Evolutionary conservation across 208 protist species (phyloP).

Genomic region (Vickermania spadyakhi): DNA sequence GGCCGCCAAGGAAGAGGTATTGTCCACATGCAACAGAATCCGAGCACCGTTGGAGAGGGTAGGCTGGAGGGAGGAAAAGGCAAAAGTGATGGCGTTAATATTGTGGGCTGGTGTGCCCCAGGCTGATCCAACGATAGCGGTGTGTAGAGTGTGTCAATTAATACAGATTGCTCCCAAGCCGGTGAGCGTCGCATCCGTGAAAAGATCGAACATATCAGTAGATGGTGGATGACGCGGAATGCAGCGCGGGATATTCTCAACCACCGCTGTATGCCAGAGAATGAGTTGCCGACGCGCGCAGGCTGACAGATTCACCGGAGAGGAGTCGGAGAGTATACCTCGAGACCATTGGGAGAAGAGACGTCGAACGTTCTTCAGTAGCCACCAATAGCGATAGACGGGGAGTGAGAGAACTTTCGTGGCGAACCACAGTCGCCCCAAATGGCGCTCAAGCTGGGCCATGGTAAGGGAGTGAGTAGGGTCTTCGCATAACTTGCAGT

Average conservation of each 20-base stretch:
- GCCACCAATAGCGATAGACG: constrained; percentile 13
- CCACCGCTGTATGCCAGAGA: constrained; percentile 1
- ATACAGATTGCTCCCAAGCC: constrained; percentile 15
- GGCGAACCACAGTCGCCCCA: constrained; percentile 14
- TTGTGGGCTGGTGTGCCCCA: constrained; percentile 7
- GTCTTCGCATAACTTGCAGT: constrained; percentile 6
- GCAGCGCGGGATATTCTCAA: constrained; percentile 3
- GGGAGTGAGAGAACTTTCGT: constrained; percentile 3
- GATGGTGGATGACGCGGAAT: background rate
- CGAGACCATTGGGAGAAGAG: constrained; percentile 7
- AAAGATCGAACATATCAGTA: constrained; percentile 6
- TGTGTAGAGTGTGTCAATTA: constrained; percentile 4
- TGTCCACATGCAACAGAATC: constrained; percentile 11
- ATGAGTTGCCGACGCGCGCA: constrained; percentile 1
- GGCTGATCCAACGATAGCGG: constrained; percentile 2
- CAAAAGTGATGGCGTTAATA: constrained; percentile 11
- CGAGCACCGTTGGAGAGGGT: background rate
- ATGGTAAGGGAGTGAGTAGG: background rate
- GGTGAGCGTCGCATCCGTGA: constrained; percentile 8
- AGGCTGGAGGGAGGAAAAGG: constrained; percentile 2
- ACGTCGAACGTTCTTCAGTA: constrained; percentile 6
- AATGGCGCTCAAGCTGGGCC: constrained; percentile 5
- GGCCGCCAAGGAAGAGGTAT: constrained; percentile 12
- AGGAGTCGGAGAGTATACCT: constrained; percentile 1
- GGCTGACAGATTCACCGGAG: background rate